A percentile compares a stretch with the other conserved stretches of the same genome.
These are phyloP conservation scores for Fraxinus angustifolia DNA, from an alignment of 305 asterid species.

Conservation along the genomic window DNA sequence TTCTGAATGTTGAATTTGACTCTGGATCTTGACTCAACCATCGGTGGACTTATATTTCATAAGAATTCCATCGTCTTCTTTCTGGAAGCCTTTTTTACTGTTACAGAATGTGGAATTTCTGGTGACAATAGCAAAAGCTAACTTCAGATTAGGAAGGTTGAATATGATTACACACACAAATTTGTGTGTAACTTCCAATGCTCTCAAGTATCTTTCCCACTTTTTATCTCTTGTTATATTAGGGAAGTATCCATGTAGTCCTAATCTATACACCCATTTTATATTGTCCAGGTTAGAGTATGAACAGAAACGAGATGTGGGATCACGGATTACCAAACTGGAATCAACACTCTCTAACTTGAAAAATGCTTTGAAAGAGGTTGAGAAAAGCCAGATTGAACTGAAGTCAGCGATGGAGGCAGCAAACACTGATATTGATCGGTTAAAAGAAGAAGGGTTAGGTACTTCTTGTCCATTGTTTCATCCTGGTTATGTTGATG, in stretches of 20 bases:
- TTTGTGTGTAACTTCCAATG: not conserved
- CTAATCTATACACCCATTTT: constrained; percentile 20
- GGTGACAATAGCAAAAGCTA: not conserved
- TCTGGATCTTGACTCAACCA: not conserved
- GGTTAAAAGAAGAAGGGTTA: constrained; percentile 52
- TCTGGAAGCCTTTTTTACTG: constrained; percentile 10
- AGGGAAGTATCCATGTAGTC: constrained; percentile 5
- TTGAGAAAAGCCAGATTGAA: constrained; percentile 60
- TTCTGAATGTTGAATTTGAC: constrained; percentile 8
- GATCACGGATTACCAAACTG: constrained; percentile 80
- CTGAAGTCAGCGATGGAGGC: constrained; percentile 60
- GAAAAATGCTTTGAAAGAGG: constrained; percentile 51
- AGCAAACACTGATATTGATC: constrained; percentile 62
- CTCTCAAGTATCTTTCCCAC: not conserved
- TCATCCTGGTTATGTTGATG: constrained; percentile 15
- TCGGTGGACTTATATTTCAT: not conserved
- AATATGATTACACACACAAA: not conserved
- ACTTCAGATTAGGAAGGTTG: not conserved
- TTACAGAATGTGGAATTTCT: not conserved
- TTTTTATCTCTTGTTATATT: not conserved
- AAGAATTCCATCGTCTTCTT: not conserved
- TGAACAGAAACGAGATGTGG: constrained; percentile 83
- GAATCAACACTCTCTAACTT: constrained; percentile 58
- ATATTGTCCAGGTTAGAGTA: constrained; percentile 73
- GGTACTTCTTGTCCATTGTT: constrained; percentile 41